phyloP scores from a whole-genome alignment of 495 filamentous ascomycete species.

The Aspergillus coremiiformis region DNA sequence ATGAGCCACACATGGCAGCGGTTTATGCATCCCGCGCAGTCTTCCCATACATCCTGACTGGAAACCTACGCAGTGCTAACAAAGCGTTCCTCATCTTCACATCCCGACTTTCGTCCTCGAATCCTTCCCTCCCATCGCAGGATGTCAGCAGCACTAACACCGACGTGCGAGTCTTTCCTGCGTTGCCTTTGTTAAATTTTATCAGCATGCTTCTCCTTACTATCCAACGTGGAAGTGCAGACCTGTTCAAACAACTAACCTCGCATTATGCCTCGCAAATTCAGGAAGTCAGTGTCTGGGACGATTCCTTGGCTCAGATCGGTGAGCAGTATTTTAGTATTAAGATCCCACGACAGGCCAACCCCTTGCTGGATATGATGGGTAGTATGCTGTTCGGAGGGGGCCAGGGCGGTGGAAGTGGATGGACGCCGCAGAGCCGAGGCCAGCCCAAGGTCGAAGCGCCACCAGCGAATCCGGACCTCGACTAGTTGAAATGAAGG shows the following conservation, averaged over 20 bases:
- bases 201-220: constrained; percentile 74
- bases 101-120: constrained; percentile 59
- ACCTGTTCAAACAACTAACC: constrained; percentile 76
- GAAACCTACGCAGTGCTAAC: constrained; percentile 84
- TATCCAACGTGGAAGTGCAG: constrained; percentile 68
- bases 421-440: constrained; percentile 29
- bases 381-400: constrained; percentile 81
- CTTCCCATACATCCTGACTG: constrained; percentile 83
- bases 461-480: constrained; percentile 44
- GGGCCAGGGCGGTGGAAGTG: constrained; percentile 37
- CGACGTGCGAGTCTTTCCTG: constrained; percentile 76
- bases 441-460: constrained; percentile 41
- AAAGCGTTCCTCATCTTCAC: constrained; percentile 75
- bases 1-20: constrained; percentile 84
- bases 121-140: constrained; percentile 63
- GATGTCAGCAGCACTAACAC: constrained; percentile 68
- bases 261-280: constrained; percentile 74
- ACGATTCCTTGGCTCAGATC: constrained; percentile 75
- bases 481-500: constrained; percentile 37
- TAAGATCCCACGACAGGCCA: constrained; percentile 75
- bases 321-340: constrained; percentile 99
- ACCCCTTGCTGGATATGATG: constrained; percentile 97
- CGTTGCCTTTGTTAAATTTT: constrained; percentile 87
- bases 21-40: constrained; percentile 83
- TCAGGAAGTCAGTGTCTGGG: constrained; percentile 67